Base-by-base conservation (phyloP, 1,284 basidiomycete species). In the Moesziomyces aphidis region DNA sequence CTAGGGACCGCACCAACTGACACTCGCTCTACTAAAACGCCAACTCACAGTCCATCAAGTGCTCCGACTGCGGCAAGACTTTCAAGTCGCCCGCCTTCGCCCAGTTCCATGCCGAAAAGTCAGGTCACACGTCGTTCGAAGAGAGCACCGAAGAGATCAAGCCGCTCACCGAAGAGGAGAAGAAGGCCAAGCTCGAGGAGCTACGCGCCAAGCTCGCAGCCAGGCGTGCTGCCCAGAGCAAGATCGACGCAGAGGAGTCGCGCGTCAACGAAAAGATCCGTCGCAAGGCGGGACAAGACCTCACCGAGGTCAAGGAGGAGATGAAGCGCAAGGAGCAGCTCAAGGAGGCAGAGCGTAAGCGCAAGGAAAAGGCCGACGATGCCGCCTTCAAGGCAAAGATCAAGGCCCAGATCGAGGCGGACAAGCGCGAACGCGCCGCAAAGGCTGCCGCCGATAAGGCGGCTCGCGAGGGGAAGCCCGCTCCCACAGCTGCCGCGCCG, bases 111-210 rank as follows among this genome's bases (percentile, higher is more conserved):
- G 95, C 95, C 3, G 94, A 97, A 85, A 95, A 95, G 87, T 93
- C 91, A 71, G 95, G 95, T 0, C 95, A 98, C 83, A 91, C 78
- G 23, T 73, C 81, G 36, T 97, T 97, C 76, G 94, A 96, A 83
- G 95, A 99, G 85, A 95, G 93, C 5, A 93, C 91, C 0, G 95
- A 98, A 83, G 95, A 97, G 91, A 90, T 95, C 84, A 93, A 92
- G 83, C 95, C 96, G 0, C 86, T 98, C 55, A 98, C 95, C 0
- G 94, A 97, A 85, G 94, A 97, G 80, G 94, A 99, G 85, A 97
- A 92, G 88, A 89, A 90, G 72, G 88, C 90, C 71, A 93, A 91
- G 81, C 88, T 98, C 0, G 89, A 87, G 1, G 94, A 97, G 73
- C 72, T 86, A 26, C 73, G 83, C 9, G 39, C 45, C 13, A 83